phyloP scores from a whole-genome alignment of 1,284 basidiomycete genomes.

The Microbotryum lychnidis-dioicae region DNA sequence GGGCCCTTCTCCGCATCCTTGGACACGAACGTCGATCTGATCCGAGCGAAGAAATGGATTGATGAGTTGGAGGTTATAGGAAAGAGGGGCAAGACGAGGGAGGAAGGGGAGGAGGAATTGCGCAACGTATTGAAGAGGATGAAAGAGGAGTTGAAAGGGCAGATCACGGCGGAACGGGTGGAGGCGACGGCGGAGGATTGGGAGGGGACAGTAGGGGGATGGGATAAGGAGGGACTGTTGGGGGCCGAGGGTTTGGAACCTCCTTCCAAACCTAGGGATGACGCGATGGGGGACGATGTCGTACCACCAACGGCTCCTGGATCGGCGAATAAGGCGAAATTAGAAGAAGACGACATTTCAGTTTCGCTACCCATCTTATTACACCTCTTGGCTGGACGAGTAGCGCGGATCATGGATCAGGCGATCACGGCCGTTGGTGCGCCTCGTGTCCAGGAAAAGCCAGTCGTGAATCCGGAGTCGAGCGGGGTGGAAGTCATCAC shows the following conservation, averaged over 20 bases:
- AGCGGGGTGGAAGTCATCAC: too few relatives aligned
- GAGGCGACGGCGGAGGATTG: background rate
- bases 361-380: background rate
- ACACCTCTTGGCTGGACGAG: background rate
- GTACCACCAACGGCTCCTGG: background rate
- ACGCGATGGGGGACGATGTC: background rate
- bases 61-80: background rate
- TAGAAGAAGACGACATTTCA: background rate
- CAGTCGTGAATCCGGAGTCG: too few relatives aligned
- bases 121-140: constrained; percentile 3
- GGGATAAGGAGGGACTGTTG: background rate
- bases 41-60: constrained; percentile 10
- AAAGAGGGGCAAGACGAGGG: background rate
- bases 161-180: constrained; percentile 5
- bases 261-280: background rate
- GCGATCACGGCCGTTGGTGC: background rate
- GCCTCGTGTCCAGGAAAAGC: too few relatives aligned
- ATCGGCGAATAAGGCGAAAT: background rate
- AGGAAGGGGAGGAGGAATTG: background rate
- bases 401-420: background rate
- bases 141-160: constrained; percentile 18
- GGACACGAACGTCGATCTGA: background rate
- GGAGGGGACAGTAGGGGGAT: background rate
- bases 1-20: constrained; percentile 9
- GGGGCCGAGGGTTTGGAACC: background rate